Conservation (phyloP, 345 rosid genomes). For the Cardamine occulta region DNA sequence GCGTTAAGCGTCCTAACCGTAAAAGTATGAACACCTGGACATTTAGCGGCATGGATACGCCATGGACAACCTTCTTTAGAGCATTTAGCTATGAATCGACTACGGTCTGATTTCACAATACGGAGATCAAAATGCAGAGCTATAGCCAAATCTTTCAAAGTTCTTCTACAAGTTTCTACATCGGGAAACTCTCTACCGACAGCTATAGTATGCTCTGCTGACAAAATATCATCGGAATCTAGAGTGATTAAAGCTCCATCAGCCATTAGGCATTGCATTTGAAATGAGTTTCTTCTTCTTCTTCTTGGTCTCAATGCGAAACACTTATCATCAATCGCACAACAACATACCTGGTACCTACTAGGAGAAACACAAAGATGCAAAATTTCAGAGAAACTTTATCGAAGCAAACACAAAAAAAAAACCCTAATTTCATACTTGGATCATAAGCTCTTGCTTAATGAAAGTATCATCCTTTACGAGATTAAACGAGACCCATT, state of each 20-base stretch:
- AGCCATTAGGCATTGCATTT: slow-evolving; percentile 63
- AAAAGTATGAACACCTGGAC: slow-evolving; percentile 89
- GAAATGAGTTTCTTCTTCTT: slow-evolving; percentile 20
- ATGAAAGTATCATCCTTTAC: background rate
- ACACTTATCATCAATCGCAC: slow-evolving; percentile 16
- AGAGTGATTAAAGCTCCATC: slow-evolving; percentile 59
- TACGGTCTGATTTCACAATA: slow-evolving; percentile 96
- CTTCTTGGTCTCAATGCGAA: slow-evolving; percentile 23
- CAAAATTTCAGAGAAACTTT: background rate
- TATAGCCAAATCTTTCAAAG: slow-evolving; percentile 91
- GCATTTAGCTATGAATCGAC: slow-evolving; percentile 98
- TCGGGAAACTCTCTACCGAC: slow-evolving; percentile 95
- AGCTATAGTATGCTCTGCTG: slow-evolving; percentile 53
- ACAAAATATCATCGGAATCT: slow-evolving; percentile 48
- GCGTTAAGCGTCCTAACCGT: slow-evolving; percentile 85
- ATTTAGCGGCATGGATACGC: slow-evolving; percentile 98
- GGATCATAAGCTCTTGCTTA: slow-evolving; percentile 28
- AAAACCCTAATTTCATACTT: slow-evolving; percentile 24
- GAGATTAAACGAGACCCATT: slow-evolving; percentile 26
- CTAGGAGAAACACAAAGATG: slow-evolving; percentile 4
- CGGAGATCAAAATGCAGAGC: slow-evolving; percentile 96
- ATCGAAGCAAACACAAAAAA: slow-evolving; percentile 12
- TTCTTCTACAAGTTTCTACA: slow-evolving; percentile 97
- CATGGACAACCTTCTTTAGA: slow-evolving; percentile 99
- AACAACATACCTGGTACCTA: slow-evolving; percentile 18